phyloP scores from a whole-genome alignment of 768 basidiomycete species.

The Tylopilus sp. region DNA sequence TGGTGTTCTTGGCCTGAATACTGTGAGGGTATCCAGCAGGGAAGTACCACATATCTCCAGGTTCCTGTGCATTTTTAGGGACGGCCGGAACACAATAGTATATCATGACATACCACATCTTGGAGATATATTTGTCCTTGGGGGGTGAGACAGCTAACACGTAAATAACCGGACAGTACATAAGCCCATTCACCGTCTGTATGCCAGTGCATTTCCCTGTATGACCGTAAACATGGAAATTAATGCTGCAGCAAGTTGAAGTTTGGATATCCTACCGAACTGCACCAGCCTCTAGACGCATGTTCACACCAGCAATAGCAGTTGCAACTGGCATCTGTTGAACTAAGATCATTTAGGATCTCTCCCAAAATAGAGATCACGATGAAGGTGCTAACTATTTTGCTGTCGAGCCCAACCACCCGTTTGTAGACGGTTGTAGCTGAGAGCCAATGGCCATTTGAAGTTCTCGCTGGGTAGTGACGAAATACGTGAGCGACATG shows the following conservation, averaged over 20 bases:
- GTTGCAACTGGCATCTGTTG: conserved; percentile 37
- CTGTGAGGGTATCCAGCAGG: conserved; percentile 55
- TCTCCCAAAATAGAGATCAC: too few relatives aligned
- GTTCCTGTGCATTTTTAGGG: too few relatives aligned
- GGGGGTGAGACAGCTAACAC: too few relatives aligned
- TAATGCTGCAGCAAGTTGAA: conserved; percentile 24
- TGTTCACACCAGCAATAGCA: background rate
- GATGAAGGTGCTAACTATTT: conserved; percentile 36
- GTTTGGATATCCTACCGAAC: conserved; percentile 18
- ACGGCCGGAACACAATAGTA: too few relatives aligned
- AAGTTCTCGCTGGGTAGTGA: conserved; percentile 35
- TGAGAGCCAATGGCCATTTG: conserved; percentile 53
- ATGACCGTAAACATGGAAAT: too few relatives aligned
- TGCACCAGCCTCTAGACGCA: background rate
- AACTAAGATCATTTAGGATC: conserved; percentile 19
- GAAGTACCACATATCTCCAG: conserved; percentile 57
- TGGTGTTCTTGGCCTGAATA: conserved; percentile 40
- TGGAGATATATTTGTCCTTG: too few relatives aligned
- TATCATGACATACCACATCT: too few relatives aligned
- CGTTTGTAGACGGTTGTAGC: conserved; percentile 25
- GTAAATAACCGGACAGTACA: too few relatives aligned
- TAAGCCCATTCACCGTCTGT: too few relatives aligned
- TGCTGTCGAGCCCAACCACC: conserved; percentile 60
- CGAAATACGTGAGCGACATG: background rate
- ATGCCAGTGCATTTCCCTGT: too few relatives aligned